phyloP scores from a whole-genome alignment of 83 land plant species.

The Picea abies region DNA sequence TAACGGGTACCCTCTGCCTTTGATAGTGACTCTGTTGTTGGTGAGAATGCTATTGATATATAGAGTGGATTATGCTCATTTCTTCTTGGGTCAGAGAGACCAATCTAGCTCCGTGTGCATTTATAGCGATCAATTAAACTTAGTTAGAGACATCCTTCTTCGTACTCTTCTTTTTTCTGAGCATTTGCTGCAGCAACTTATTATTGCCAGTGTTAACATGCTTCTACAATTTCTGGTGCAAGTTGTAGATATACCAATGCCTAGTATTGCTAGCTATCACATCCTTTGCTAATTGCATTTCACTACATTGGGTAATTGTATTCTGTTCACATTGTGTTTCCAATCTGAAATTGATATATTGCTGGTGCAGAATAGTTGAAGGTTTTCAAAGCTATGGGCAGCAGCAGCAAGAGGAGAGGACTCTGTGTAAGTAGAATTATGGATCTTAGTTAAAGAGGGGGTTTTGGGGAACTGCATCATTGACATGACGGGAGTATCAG shows the following conservation, averaged over 20 bases:
- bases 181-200: not conserved
- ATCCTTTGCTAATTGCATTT: not conserved
- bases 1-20: not conserved
- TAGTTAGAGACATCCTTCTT: constrained; percentile 3
- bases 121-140: not conserved
- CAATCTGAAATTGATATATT: too few relatives aligned
- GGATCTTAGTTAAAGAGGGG: too few relatives aligned
- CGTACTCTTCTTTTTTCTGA: too few relatives aligned
- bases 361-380: too few relatives aligned
- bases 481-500: too few relatives aligned
- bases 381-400: not conserved
- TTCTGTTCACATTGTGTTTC: too few relatives aligned
- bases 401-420: too few relatives aligned
- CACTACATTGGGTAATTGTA: not conserved
- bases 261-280: not conserved
- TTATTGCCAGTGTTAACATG: not conserved
- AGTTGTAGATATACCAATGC: not conserved
- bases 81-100: not conserved
- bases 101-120: not conserved
- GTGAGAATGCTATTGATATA: not conserved
- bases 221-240: not conserved
- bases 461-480: too few relatives aligned
- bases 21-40: not conserved
- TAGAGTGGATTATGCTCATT: not conserved
- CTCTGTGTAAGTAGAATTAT: not conserved